Base-by-base conservation (phyloP, 2,329 filamentous ascomycete genomes). In the Pseudogymnoascus sp. region DNA sequence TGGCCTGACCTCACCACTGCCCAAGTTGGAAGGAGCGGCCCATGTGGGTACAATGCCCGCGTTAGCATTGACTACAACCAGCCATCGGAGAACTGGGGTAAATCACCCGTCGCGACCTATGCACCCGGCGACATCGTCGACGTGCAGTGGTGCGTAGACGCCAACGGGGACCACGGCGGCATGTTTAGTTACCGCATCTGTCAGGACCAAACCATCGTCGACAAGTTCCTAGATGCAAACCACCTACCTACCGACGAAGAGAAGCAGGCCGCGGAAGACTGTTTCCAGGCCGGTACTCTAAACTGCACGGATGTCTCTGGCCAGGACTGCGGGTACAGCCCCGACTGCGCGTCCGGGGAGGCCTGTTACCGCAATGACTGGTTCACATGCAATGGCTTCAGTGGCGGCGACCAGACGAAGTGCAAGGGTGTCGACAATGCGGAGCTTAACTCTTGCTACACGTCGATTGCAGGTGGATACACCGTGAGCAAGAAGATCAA, bases 171-270 rank as follows among this genome's bases (percentile, higher is more conserved):
- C 63, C 79, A 82, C 63, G 78, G 79, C 23, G 79, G 79, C 67
- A 81, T 81, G 78, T 82, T 80, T 68, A 74, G 69, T 64, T 82
- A 80, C 67, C 77, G 79, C 8, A 75, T 81, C 62, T 82, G 79
- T 65, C 74, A 78, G 63, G 71, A 82, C 63, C 78, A 81, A 63
- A 70, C 68, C 0, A 67, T 82, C 0, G 76, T 81, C 28, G 73
- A 80, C 70, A 77, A 77, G 63, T 75, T 82, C 64, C 68, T 80
- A 1, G 74, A 75, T 0, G 73, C 77, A 0, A 67, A 65, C 6
- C 79, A 81, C 62, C 63, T 77, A 2, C 79, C 79, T 0, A 81
- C 77, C 2, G 69, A 75, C 61, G 76, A 67, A 0, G 79, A 81
- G 71, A 82, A 82, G 67, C 74, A 81, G 65, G 75, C 71, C 0